phyloP scores from a whole-genome alignment of 2,329 filamentous ascomycete genomes.

The Cordyceps fumosorosea region DNA sequence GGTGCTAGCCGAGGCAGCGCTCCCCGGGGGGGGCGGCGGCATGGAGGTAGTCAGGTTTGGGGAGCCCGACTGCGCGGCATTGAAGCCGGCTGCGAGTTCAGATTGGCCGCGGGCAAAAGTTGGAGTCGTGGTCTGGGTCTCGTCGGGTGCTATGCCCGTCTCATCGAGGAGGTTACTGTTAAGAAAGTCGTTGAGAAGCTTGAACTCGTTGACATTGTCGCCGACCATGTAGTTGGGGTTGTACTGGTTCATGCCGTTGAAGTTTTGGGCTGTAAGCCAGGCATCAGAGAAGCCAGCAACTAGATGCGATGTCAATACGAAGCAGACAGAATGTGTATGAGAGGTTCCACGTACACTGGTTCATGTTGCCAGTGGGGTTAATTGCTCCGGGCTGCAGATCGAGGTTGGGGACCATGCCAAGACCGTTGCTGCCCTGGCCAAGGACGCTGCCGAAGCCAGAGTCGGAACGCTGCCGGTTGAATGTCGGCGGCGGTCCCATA shows the following conservation, averaged over 20 bases:
- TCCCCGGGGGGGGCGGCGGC: slow-evolving; percentile 38
- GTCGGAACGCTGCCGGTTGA: slow-evolving; percentile 19
- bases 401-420: slow-evolving; percentile 33
- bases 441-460: slow-evolving; percentile 24
- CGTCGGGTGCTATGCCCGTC: slow-evolving; percentile 62
- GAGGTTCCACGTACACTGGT: slow-evolving; percentile 60
- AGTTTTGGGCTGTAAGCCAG: slow-evolving; percentile 73
- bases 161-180: slow-evolving; percentile 89
- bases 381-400: slow-evolving; percentile 26
- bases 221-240: slow-evolving; percentile 91
- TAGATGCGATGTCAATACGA: slow-evolving; percentile 29
- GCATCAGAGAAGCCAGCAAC: slow-evolving; percentile 76
- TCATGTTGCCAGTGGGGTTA: slow-evolving; percentile 49
- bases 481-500: slow-evolving; percentile 44
- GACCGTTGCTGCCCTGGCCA: slow-evolving; percentile 23
- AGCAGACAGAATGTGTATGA: too few relatives aligned
- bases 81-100: slow-evolving; percentile 26
- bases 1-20: slow-evolving; percentile 18
- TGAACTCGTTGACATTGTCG: slow-evolving; percentile 94
- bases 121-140: slow-evolving; percentile 27
- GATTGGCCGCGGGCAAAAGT: neutral
- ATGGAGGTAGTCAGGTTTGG: slow-evolving; percentile 27
- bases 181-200: slow-evolving; percentile 91
- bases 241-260: slow-evolving; percentile 90
- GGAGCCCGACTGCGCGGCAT: slow-evolving; percentile 15